Evolutionary conservation across 306 rosid species (phyloP).

Genomic region (Quercus dentata): DNA sequence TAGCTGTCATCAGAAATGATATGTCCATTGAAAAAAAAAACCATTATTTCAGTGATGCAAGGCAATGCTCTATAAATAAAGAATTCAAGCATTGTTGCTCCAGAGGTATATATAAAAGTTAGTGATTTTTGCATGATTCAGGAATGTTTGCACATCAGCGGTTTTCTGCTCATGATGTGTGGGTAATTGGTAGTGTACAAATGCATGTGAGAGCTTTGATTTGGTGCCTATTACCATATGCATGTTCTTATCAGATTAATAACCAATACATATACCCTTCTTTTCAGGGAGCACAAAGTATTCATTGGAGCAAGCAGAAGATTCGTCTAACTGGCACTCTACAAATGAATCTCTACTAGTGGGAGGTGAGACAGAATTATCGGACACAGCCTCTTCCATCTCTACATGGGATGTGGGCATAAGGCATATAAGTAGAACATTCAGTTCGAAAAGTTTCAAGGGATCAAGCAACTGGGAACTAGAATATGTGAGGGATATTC

Average conservation of each 20-base stretch:
- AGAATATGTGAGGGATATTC: slow-evolving; percentile 53
- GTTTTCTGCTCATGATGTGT: not conserved
- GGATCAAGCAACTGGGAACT: slow-evolving; percentile 54
- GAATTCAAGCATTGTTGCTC: not conserved
- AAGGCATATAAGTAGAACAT: slow-evolving; percentile 23
- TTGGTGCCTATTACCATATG: slow-evolving; percentile 11
- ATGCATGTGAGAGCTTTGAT: not conserved
- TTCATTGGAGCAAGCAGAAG: slow-evolving; percentile 46
- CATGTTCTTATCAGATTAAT: slow-evolving; percentile 1
- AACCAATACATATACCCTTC: slow-evolving; percentile 6
- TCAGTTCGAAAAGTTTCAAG: slow-evolving; percentile 22
- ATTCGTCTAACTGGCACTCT: slow-evolving; percentile 30
- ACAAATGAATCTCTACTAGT: slow-evolving; percentile 30
- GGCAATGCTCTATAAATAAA: too few species aligned
- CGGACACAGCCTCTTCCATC: slow-evolving; percentile 39
- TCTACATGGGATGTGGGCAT: slow-evolving; percentile 13
- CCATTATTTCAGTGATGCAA: not conserved
- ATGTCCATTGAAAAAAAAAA: not conserved
- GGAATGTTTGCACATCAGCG: not conserved
- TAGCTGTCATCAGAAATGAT: not conserved
- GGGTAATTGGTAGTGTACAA: not conserved
- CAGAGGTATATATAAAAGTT: not conserved
- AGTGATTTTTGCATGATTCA: slow-evolving; percentile 1
- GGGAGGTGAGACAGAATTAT: slow-evolving; percentile 26
- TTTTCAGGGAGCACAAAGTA: slow-evolving; percentile 54